Evolutionary conservation across 208 protist species (phyloP), one percentile per base, ranked within the genome.

Genomic region (Wallacemonas sp.): DNA sequence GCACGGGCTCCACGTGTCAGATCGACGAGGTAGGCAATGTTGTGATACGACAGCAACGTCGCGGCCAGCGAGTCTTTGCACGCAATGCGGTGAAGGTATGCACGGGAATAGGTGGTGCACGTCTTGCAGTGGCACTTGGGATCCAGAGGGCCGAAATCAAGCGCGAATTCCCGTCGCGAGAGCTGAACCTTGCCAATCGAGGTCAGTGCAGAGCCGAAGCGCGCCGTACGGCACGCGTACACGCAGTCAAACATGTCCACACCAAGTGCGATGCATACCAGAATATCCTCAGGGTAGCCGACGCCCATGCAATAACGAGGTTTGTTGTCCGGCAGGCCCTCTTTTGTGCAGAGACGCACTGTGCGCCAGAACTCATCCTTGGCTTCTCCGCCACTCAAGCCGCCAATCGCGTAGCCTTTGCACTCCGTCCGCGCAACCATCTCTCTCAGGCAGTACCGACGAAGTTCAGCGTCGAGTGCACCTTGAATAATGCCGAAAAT

Each of bases 241-340:
- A 99, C 99, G 80, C 99, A 99, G 76, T 99, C 99, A 65, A 99
- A 99, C 98, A 99, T 99, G 77, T 99, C 99, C 14, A 99, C 98
- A 22, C 99, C 99, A 12, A 99, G 82, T 1, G 96, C 96, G 11
- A 96, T 92, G 72, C 98, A 99, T 17, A 99, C 97, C 0, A 99
- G 89, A 28, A 99, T 93, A 82, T 99, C 99, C 26, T 98, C 81
- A 15, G 99, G 96, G 68, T 99, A 99, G 5, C 95, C 94, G 6
- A 99, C 98, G 51, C 99, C 99, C 99, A 99, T 99, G 46, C 95
- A 95, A 77, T 99, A 99, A 12, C 98, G 74, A 15, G 99, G 99
- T 70, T 96, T 97, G 66, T 96, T 84, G 19, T 85, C 62, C 15
- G 94, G 94, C n/a, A 97, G 70, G 0, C 79, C 79, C 53, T 81